These are phyloP conservation scores for Austropuccinia psidii DNA, from an alignment of 1,284 basidiomycete genomes.

Conservation along the genomic window DNA sequence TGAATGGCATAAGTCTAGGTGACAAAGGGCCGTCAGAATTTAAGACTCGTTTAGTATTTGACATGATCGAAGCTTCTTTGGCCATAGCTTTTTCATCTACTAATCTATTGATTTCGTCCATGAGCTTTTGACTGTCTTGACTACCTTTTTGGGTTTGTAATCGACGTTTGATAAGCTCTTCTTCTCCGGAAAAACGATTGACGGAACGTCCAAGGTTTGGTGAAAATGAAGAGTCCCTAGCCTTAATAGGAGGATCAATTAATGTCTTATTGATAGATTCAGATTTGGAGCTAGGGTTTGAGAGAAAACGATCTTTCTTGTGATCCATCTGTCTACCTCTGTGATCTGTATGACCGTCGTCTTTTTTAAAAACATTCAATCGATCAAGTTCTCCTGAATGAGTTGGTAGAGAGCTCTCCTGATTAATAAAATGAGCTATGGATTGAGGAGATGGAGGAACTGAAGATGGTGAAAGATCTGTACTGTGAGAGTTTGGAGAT, in stretches of 20 bases:
- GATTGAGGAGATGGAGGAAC: too few relatives aligned
- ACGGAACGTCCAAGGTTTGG: slow-evolving; percentile 12
- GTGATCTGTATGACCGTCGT: too few relatives aligned
- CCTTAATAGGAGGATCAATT: too few relatives aligned
- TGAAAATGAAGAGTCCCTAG: background rate
- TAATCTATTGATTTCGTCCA: slow-evolving; percentile 14
- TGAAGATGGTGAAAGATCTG: too few relatives aligned
- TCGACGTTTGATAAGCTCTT: slow-evolving; percentile 11
- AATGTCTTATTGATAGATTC: too few relatives aligned
- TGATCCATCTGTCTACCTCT: too few relatives aligned
- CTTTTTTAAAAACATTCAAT: too few relatives aligned
- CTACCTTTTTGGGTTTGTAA: slow-evolving; percentile 6
- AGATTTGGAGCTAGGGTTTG: background rate
- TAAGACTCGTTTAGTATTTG: background rate
- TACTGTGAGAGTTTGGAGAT: too few relatives aligned
- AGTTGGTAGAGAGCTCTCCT: too few relatives aligned
- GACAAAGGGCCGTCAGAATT: background rate
- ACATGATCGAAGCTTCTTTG: slow-evolving; percentile 6
- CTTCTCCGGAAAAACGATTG: slow-evolving; percentile 27
- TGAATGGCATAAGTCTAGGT: slow-evolving; percentile 1
- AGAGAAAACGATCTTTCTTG: too few relatives aligned
- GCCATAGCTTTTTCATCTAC: slow-evolving; percentile 25
- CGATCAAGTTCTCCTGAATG: too few relatives aligned
- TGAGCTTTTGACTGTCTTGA: slow-evolving; percentile 22
- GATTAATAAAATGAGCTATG: too few relatives aligned